Conservation (phyloP, 768 basidiomycete species). For the Tricholomella constricta region DNA sequence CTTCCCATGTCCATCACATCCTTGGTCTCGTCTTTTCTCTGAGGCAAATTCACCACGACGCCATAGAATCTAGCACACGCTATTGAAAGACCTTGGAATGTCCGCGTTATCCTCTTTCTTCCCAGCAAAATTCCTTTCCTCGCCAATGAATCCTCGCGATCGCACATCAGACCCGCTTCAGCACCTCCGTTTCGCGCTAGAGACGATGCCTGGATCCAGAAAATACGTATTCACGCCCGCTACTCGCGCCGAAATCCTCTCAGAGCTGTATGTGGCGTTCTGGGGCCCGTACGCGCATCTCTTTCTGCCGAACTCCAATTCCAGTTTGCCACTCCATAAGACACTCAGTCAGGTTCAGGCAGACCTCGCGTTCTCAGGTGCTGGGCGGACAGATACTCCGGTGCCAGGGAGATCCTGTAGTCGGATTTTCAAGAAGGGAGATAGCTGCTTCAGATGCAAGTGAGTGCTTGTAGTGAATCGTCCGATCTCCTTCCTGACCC, state of each 20-base stretch:
- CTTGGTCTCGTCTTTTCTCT: background rate
- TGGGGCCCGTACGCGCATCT: slow-evolving; percentile 76
- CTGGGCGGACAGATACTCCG: slow-evolving; percentile 58
- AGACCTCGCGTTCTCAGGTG: slow-evolving; percentile 54
- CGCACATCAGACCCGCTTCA: slow-evolving; percentile 63
- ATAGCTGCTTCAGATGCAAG: slow-evolving; percentile 95
- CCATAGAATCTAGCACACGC: slow-evolving; percentile 2
- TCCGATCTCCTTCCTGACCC: background rate
- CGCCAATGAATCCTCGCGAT: slow-evolving; percentile 57
- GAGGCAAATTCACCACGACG: background rate
- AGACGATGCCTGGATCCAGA: slow-evolving; percentile 78
- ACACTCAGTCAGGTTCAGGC: slow-evolving; percentile 74
- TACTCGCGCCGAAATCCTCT: slow-evolving; percentile 78
- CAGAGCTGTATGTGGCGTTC: slow-evolving; percentile 79
- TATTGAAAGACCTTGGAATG: slow-evolving; percentile 15
- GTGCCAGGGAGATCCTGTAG: slow-evolving; percentile 78
- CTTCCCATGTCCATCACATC: slow-evolving; percentile 14
- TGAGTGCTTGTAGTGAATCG: slow-evolving; percentile 42
- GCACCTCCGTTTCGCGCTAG: slow-evolving; percentile 73
- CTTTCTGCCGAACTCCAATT: slow-evolving; percentile 69
- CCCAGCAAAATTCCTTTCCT: slow-evolving; percentile 51
- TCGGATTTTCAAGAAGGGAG: slow-evolving; percentile 87
- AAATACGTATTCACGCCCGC: slow-evolving; percentile 77
- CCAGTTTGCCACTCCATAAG: slow-evolving; percentile 60
- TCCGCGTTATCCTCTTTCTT: slow-evolving; percentile 36